Percentiles rank a stretch among this genome's conserved stretches.
Evolutionary conservation across 345 rosid genomes (phyloP).

Genomic region (Eucalyptus viminalis): DNA sequence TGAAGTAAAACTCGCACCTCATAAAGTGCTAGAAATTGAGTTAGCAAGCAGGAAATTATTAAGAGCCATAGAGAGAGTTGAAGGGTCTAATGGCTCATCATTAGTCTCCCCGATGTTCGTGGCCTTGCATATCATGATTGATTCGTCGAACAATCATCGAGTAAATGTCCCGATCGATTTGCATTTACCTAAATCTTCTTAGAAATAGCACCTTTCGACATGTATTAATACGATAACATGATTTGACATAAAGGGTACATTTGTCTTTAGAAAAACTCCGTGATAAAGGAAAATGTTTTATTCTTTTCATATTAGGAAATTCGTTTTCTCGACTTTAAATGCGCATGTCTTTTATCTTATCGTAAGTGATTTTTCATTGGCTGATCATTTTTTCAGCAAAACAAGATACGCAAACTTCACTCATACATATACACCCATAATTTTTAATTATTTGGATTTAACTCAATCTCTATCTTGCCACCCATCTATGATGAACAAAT

Average conservation of each 20-base stretch:
- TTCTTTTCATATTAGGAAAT: background rate
- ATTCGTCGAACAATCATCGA: background rate
- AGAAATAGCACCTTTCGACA: background rate
- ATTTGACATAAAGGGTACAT: background rate
- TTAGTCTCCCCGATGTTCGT: background rate
- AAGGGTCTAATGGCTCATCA: background rate
- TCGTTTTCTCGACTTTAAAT: background rate
- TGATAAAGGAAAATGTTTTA: background rate
- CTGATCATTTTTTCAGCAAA: background rate
- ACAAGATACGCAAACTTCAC: background rate
- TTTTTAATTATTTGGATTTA: background rate
- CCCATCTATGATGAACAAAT: background rate
- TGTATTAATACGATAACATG: background rate
- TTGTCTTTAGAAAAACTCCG: background rate
- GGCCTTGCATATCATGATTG: background rate
- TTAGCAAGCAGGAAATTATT: background rate
- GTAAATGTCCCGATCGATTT: background rate
- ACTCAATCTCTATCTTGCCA: background rate
- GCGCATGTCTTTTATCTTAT: rapidly evolving
- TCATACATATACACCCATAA: background rate
- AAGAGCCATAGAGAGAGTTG: background rate
- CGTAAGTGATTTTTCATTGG: background rate
- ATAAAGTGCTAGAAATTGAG: background rate
- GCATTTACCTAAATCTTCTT: background rate
- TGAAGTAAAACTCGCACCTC: background rate